phyloP scores from a whole-genome alignment of 805 yeast species.

The Grigorovia yakushimaensis region DNA sequence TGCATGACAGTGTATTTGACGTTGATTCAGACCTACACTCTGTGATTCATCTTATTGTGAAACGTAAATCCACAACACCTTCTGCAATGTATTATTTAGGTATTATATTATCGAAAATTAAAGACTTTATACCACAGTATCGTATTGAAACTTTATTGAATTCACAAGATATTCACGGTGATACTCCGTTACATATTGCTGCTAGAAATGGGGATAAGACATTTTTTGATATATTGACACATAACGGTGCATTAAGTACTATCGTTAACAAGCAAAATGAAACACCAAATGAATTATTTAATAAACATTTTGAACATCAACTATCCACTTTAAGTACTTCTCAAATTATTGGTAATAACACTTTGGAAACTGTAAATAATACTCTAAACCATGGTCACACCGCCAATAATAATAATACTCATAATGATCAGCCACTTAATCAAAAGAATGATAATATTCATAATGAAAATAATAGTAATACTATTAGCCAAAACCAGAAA shows the following conservation, averaged over 20 bases:
- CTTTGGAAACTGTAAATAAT: slow-evolving; percentile 40
- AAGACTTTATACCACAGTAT: slow-evolving; percentile 53
- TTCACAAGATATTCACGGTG: slow-evolving; percentile 69
- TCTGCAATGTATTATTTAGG: slow-evolving; percentile 80
- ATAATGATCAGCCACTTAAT: neutral
- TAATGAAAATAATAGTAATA: slow-evolving; percentile 33
- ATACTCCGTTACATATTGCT: slow-evolving; percentile 81
- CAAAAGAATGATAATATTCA: slow-evolving; percentile 23
- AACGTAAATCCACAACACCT: slow-evolving; percentile 62
- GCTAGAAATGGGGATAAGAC: slow-evolving; percentile 62
- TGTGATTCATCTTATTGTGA: slow-evolving; percentile 74
- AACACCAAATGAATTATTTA: slow-evolving; percentile 24
- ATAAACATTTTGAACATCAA: slow-evolving; percentile 29
- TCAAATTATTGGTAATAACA: neutral
- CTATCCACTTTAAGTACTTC: neutral
- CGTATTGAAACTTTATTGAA: slow-evolving; percentile 46
- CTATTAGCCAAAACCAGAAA: slow-evolving; percentile 6
- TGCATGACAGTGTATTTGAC: slow-evolving; percentile 69
- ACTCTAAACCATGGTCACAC: slow-evolving; percentile 11
- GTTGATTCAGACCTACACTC: slow-evolving; percentile 68
- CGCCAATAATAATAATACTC: neutral
- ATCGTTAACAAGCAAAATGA: slow-evolving; percentile 35
- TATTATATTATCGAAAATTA: slow-evolving; percentile 60
- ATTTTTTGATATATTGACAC: slow-evolving; percentile 21
- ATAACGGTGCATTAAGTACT: slow-evolving; percentile 31